A percentile compares a stretch with the other conserved stretches of the same genome.
phyloP scores from a whole-genome alignment of 139 green algal genomes.

The Chlorella vulgaris region DNA sequence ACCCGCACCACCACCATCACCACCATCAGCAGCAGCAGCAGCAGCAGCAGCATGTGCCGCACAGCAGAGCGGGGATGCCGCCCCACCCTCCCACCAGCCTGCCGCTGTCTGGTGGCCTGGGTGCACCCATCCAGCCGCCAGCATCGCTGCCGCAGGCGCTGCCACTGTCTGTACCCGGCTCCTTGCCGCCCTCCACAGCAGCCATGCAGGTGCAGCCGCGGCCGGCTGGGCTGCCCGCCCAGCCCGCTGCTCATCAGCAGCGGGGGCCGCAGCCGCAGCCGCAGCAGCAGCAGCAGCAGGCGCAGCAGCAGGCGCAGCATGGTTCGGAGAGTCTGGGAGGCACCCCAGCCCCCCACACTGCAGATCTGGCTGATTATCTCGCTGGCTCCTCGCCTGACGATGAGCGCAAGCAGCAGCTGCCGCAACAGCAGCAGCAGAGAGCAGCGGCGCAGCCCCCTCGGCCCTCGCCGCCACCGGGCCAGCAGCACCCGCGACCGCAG shows the following conservation, averaged over 20 bases:
- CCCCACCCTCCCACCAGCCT: neutral
- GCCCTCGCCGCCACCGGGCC: neutral
- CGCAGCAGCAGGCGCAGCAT: neutral
- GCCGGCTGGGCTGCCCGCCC: neutral
- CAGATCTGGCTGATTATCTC: constrained; percentile 1
- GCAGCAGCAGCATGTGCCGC: too few species aligned
- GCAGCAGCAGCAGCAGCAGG: neutral
- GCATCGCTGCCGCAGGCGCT: constrained; percentile 4
- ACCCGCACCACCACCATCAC: neutral
- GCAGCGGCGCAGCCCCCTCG: neutral
- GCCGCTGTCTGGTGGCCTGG: neutral
- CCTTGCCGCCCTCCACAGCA: neutral
- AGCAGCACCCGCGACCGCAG: neutral
- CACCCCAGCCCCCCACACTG: neutral
- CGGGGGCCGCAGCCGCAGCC: neutral
- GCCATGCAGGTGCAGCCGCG: neutral
- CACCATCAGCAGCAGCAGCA: neutral
- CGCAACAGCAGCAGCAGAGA: neutral
- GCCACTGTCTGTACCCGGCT: neutral
- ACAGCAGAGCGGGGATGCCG: too few species aligned
- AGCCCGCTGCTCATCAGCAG: too few species aligned
- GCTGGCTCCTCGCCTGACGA: neutral
- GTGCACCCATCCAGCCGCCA: neutral
- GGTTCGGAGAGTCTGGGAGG: too few species aligned
- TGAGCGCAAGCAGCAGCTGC: neutral